Conservation (phyloP, 2,329 filamentous ascomycete genomes). For the Ceratocystis colombiana region DNA sequence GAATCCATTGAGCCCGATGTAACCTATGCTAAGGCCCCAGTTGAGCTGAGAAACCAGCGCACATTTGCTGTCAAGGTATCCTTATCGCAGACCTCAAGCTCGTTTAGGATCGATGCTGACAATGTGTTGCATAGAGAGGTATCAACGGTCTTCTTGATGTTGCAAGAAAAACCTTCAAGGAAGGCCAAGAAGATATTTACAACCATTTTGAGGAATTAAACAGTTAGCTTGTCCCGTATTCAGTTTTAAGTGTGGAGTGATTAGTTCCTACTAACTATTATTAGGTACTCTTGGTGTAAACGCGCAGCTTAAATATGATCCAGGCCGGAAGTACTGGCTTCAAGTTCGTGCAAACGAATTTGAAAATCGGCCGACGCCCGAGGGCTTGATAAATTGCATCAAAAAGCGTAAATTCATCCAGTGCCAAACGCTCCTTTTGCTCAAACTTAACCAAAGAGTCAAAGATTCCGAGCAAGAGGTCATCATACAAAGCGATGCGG, state of each 20-base stretch:
- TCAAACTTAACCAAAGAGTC: slow-evolving; percentile 71
- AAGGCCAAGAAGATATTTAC: slow-evolving; percentile 68
- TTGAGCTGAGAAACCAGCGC: slow-evolving; percentile 81
- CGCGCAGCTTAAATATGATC: slow-evolving; percentile 65
- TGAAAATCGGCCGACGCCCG: slow-evolving; percentile 49
- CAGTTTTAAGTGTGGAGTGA: no score
- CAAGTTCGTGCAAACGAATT: slow-evolving; percentile 54
- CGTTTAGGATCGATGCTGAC: neutral
- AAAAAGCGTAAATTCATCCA: slow-evolving; percentile 66
- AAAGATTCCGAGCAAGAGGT: slow-evolving; percentile 75
- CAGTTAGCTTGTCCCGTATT: slow-evolving; percentile 35
- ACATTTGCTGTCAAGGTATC: slow-evolving; percentile 73
- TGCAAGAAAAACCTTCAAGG: slow-evolving; percentile 79
- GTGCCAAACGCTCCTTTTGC: slow-evolving; percentile 74
- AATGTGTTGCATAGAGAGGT: slow-evolving; percentile 45
- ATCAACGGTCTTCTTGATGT: slow-evolving; percentile 82
- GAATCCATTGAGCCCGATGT: slow-evolving; percentile 71
- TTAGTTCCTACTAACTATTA: neutral
- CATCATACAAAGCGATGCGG: slow-evolving; percentile 67
- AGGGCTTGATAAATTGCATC: slow-evolving; percentile 66
- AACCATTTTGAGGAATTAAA: slow-evolving; percentile 59
- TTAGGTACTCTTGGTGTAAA: slow-evolving; percentile 49
- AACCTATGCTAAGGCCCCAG: slow-evolving; percentile 61
- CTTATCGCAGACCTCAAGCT: neutral
- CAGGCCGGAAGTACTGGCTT: slow-evolving; percentile 68